Percentiles rank a stretch among this genome's conserved stretches.
phyloP scores from a whole-genome alignment of 306 rosid species.

The Quercus berberidifolia region DNA sequence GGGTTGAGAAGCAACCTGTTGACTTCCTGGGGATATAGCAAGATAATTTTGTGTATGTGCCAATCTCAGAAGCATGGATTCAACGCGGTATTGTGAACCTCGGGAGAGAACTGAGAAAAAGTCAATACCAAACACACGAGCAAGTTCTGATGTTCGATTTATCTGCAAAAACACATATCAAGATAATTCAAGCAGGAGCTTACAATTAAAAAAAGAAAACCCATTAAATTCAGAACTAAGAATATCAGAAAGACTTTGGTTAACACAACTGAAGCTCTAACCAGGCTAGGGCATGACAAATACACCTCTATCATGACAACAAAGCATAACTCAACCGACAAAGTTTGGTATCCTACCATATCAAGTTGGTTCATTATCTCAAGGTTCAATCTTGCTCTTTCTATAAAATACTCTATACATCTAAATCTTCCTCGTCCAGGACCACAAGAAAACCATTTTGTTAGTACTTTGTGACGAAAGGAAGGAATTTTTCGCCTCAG shows the following conservation, averaged over 20 bases:
- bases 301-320: neutral
- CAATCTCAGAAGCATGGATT: constrained; percentile 91
- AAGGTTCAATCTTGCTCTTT: too few relatives aligned
- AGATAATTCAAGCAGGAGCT: constrained; percentile 13
- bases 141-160: constrained; percentile 94
- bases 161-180: constrained; percentile 53
- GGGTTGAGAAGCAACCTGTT: constrained; percentile 98
- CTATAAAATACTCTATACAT: too few relatives aligned
- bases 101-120: constrained; percentile 96
- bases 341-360: neutral
- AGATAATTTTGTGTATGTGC: constrained; percentile 89
- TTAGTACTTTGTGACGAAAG: too few relatives aligned
- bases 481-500: too few relatives aligned
- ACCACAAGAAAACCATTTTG: too few relatives aligned
- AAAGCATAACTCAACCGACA: neutral
- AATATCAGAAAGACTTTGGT: neutral
- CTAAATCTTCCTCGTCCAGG: too few relatives aligned
- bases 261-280: neutral
- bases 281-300: neutral
- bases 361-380: too few relatives aligned
- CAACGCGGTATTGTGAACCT: constrained; percentile 95
- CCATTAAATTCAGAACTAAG: neutral
- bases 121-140: constrained; percentile 96
- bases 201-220: constrained; percentile 9
- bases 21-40: constrained; percentile 84